Base-by-base conservation (phyloP, 768 basidiomycete species). In the Saitozyma podzolica region DNA sequence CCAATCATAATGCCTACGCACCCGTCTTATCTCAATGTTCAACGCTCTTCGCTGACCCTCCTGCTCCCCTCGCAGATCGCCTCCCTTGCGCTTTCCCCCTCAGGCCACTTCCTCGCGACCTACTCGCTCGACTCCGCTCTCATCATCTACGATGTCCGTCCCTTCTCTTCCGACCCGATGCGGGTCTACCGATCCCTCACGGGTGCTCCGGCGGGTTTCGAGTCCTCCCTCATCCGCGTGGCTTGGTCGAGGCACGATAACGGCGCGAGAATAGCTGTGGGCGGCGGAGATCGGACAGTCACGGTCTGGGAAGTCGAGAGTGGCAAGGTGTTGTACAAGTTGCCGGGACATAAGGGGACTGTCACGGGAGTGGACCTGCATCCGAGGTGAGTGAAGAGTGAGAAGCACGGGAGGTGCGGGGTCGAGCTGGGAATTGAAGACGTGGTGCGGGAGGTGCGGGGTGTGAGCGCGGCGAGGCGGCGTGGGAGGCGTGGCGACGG, bases 291-390 rank as follows among this genome's bases (percentile, higher is more conserved):
- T 67, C 57, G 82, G 61, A 75, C 76, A 0, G 75, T 82, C 40
- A 82, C 82, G 9, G 76, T 83, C 17, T 82, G 81, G 80, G 79
- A 80, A 37, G 76, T 78, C 11, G 74, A 78, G 56, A 70, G 58
- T 20, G 73, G 73, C 17, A 76, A 76, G 56, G 67, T 80, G 10
- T 43, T 74, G 63, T 80, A 80, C 62, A 78, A 79, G 59, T 84
- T 97, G 60, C 92, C 95, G 45, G 95, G 95, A 13, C 95, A 99
- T 79, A 96, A 92, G 78, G 94, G 95, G 10, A 94, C 94, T 0
- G 93, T 98, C 13, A 93, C 92, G 1, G 83, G 88, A n/a, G 91
- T 92, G 0, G 96, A 95, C 70, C 96, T 95, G 83, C 92, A 95
- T 78, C 93, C 95, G 9, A 91, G 88, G 92, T 95, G 79, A 67